Conservation (phyloP, 192 early-diverging fungal species). For the Coemansia sp. region DNA sequence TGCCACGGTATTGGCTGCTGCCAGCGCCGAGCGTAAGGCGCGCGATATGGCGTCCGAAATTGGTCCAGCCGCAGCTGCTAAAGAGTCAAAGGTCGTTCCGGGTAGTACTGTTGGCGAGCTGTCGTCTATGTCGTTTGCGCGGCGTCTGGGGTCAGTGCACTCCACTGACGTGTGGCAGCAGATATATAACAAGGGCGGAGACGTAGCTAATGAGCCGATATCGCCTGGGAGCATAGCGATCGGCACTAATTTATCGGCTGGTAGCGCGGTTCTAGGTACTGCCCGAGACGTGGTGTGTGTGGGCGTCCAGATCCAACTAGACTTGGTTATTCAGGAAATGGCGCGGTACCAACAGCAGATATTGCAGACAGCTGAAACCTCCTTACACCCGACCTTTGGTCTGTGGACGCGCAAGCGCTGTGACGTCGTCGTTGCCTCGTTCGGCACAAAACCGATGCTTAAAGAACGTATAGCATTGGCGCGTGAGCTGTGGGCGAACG, state of each 20-base stretch:
- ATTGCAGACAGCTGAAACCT: conserved; percentile 18
- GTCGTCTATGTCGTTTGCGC: conserved; percentile 29
- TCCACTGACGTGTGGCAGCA: conserved; percentile 45
- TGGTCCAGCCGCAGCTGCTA: neutral
- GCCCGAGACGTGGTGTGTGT: conserved; percentile 59
- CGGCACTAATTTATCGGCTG: conserved; percentile 41
- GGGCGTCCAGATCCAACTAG: conserved; percentile 82
- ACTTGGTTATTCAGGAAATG: conserved; percentile 65
- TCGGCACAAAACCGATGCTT: conserved; percentile 65
- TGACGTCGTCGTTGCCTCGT: conserved; percentile 79
- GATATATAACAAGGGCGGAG: conserved; percentile 23
- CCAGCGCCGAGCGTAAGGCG: conserved; percentile 10
- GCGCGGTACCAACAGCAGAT: conserved; percentile 59
- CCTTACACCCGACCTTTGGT: conserved; percentile 46
- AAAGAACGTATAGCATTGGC: conserved; percentile 76
- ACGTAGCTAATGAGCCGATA: neutral
- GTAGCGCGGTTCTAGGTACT: conserved; percentile 38
- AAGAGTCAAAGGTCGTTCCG: neutral
- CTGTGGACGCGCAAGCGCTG: conserved; percentile 64
- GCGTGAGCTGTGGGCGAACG: conserved; percentile 74
- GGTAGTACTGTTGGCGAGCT: neutral
- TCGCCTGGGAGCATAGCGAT: conserved; percentile 12
- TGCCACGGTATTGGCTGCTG: neutral
- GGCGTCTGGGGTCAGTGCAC: conserved; percentile 32
- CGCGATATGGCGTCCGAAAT: conserved; percentile 7